These are phyloP conservation scores for Chaetoscypha palmicola DNA, from an alignment of 2,329 filamentous ascomycete species.

Conservation along the genomic window DNA sequence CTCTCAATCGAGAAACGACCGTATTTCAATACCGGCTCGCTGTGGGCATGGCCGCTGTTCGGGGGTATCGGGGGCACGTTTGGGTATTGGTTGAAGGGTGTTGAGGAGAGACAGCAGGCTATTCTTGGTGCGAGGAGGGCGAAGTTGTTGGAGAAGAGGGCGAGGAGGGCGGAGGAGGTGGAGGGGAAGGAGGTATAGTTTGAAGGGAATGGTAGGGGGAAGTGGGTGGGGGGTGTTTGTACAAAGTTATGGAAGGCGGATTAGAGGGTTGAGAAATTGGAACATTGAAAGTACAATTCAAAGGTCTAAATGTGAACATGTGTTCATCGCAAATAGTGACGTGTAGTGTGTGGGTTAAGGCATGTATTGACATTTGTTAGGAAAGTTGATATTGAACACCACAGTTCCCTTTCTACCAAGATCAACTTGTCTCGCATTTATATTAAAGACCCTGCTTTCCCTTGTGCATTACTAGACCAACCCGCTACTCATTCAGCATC, in stretches of 20 bases:
- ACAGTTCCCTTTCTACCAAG: no score
- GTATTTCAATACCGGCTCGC: conserved; percentile 73
- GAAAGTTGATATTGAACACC: no score
- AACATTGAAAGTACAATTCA: no score
- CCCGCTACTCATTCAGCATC: no score
- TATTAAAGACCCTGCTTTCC: no score
- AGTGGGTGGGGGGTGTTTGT: conserved; percentile 1
- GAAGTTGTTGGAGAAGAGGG: conserved; percentile 80
- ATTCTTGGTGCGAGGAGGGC: conserved; percentile 74
- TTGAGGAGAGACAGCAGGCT: conserved; percentile 74
- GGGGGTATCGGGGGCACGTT: conserved; percentile 81
- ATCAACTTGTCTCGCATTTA: no score
- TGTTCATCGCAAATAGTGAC: no score
- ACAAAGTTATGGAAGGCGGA: conserved; percentile 2
- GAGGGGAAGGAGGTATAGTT: conserved; percentile 20
- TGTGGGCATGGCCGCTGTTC: conserved; percentile 91
- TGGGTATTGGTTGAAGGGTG: conserved; percentile 92
- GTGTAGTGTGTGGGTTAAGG: no score
- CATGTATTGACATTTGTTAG: no score
- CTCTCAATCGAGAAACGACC: conserved; percentile 98
- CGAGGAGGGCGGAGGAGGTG: conserved; percentile 59
- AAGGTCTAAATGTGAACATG: no score
- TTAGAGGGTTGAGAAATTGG: background rate
- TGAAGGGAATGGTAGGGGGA: background rate
- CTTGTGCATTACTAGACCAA: no score